These are phyloP conservation scores for Diaporthe amygdali DNA, from an alignment of 2,329 filamentous ascomycete species.

Conservation along the genomic window DNA sequence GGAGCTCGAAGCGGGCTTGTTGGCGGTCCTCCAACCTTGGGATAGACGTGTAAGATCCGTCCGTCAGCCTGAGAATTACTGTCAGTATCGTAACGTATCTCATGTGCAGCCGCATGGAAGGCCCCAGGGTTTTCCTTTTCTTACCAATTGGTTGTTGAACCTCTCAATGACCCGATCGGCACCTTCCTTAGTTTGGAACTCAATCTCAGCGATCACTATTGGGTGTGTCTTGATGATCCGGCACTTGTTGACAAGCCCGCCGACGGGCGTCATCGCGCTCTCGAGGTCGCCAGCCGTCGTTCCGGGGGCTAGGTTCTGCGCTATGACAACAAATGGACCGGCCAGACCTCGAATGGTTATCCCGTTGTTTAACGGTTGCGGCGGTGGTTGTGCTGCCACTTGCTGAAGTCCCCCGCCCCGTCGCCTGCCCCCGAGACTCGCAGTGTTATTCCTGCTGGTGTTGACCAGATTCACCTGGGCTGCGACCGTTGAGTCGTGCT, in stretches of 20 bases:
- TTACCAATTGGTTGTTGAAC: conserved; percentile 80
- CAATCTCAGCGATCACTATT: conserved; percentile 78
- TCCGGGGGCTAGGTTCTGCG: conserved; percentile 81
- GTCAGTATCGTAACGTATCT: neutral
- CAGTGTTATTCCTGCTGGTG: conserved; percentile 28
- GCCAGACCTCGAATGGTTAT: conserved; percentile 77
- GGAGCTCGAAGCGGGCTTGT: conserved; percentile 33
- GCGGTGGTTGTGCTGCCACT: conserved; percentile 39
- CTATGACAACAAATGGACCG: conserved; percentile 74
- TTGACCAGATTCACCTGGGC: conserved; percentile 40
- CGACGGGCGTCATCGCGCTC: conserved; percentile 78
- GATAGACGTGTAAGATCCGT: conserved; percentile 73
- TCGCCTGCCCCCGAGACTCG: conserved; percentile 29
- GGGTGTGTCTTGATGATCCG: conserved; percentile 70
- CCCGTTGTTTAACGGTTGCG: conserved; percentile 45
- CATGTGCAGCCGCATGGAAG: neutral
- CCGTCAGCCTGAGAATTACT: conserved; percentile 66
- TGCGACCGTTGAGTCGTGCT: conserved; percentile 38
- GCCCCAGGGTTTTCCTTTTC: conserved; percentile 34
- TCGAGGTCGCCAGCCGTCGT: conserved; percentile 85
- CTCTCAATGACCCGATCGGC: conserved; percentile 76
- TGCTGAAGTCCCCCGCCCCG: conserved; percentile 17
- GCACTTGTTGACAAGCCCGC: conserved; percentile 71
- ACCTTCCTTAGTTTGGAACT: conserved; percentile 73
- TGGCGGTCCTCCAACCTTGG: conserved; percentile 58